phyloP scores from a whole-genome alignment of 1,139 yeast species.

The Wickerhamomyces sp. region DNA sequence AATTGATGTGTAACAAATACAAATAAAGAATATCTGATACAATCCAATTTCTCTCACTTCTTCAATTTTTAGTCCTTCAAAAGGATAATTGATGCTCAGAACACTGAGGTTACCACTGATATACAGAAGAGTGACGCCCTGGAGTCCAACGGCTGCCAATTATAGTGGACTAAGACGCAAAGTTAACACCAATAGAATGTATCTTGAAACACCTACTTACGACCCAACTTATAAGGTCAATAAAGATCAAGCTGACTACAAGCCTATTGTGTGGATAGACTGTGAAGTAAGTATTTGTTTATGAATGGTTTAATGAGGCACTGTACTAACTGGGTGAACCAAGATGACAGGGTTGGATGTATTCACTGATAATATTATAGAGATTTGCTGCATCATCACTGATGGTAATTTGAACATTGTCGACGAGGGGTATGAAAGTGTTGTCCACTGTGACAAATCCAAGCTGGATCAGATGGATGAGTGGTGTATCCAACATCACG shows the following conservation, averaged over 20 bases:
- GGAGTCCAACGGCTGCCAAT: background rate
- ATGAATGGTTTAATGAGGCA: background rate
- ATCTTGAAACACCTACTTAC: conserved; percentile 9
- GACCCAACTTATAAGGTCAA: conserved; percentile 8
- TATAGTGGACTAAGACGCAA: background rate
- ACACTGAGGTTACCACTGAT: background rate
- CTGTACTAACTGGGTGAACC: background rate
- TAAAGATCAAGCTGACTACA: conserved; percentile 7
- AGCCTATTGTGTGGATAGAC: conserved; percentile 24
- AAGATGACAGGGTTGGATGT: conserved; percentile 89
- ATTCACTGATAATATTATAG: conserved; percentile 71
- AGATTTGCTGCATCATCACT: conserved; percentile 86
- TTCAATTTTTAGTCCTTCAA: background rate
- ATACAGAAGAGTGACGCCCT: background rate
- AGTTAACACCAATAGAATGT: background rate
- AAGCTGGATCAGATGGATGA: conserved; percentile 69
- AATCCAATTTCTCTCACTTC: background rate
- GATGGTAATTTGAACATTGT: conserved; percentile 70
- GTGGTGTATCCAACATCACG: conserved; percentile 85
- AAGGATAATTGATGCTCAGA: background rate
- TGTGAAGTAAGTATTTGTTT: conserved; percentile 15
- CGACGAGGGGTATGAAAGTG: conserved; percentile 78
- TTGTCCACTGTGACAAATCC: conserved; percentile 64
- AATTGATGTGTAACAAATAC: too few relatives aligned
- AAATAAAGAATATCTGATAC: background rate